Conservation (phyloP, 441 rosid genomes). For the Theobroma grandiflorum region DNA sequence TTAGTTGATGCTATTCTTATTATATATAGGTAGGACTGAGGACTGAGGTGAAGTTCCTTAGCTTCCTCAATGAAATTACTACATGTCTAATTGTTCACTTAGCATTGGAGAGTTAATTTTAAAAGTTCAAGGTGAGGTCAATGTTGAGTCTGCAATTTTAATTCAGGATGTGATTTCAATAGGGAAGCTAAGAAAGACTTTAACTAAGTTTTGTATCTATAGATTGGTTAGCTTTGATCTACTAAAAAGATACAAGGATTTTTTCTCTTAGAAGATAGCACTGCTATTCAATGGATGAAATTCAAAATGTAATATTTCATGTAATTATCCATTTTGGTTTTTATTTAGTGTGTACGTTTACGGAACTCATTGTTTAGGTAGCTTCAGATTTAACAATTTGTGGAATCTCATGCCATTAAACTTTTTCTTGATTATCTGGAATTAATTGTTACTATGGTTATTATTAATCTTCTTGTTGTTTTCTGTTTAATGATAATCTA, state of each 20-base stretch:
- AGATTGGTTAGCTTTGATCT: background rate
- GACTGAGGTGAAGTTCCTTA: background rate
- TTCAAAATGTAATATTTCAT: background rate
- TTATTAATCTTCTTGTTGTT: background rate
- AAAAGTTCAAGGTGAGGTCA: background rate
- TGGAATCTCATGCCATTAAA: constrained; percentile 7
- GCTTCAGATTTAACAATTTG: background rate
- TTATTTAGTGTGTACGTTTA: background rate
- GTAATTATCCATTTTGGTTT: background rate
- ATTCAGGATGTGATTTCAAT: background rate
- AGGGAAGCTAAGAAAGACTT: background rate
- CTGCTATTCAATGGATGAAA: background rate
- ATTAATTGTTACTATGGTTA: constrained; percentile 3
- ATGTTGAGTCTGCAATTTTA: background rate
- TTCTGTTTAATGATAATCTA: background rate
- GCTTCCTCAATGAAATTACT: background rate
- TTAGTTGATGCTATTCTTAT: constrained; percentile 1
- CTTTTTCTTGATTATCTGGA: background rate
- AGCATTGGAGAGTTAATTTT: background rate
- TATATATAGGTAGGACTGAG: background rate
- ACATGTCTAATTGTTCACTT: background rate
- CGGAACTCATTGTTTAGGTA: background rate
- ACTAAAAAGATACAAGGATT: background rate
- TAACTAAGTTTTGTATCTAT: background rate
- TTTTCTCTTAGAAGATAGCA: background rate